Conservation (phyloP, 148 eudicot species). For the Nepenthes mirabilis region DNA sequence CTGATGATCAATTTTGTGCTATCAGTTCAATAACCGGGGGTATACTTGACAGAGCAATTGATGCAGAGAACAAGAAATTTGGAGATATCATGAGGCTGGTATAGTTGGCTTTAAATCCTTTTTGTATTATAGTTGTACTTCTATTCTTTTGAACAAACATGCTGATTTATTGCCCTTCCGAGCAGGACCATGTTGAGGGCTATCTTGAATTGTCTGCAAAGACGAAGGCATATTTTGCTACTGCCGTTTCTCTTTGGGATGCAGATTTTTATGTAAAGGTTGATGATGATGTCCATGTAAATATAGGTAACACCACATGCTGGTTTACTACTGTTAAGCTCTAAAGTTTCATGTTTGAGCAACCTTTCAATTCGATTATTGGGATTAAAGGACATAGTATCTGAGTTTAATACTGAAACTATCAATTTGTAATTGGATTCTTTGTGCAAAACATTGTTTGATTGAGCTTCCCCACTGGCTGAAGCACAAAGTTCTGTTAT, state of each 20-base stretch:
- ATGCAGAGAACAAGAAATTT: constrained; percentile 31
- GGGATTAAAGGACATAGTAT: too few species aligned
- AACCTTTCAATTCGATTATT: too few species aligned
- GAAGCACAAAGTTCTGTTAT: too few species aligned
- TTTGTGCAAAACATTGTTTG: too few species aligned
- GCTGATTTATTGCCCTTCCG: neutral
- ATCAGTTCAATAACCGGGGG: constrained; percentile 29
- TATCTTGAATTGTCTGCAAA: constrained; percentile 16
- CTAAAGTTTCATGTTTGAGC: too few species aligned
- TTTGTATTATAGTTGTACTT: neutral
- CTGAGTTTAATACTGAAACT: too few species aligned
- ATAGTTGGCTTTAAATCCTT: neutral
- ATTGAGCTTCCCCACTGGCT: too few species aligned
- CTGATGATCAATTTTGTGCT: neutral
- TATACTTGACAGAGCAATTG: constrained; percentile 33
- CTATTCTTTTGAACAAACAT: too few species aligned
- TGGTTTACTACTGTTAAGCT: too few species aligned
- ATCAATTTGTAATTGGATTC: too few species aligned
- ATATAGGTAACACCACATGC: constrained; percentile 7
- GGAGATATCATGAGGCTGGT: constrained; percentile 36
- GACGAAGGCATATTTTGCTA: constrained; percentile 12
- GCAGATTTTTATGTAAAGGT: constrained; percentile 17
- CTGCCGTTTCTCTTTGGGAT: constrained; percentile 11
- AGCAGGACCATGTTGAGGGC: constrained; percentile 14
- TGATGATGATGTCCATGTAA: constrained; percentile 17